Evolutionary conservation across 768 basidiomycete genomes (phyloP).

Genomic region (Calocybe cyanea): DNA sequence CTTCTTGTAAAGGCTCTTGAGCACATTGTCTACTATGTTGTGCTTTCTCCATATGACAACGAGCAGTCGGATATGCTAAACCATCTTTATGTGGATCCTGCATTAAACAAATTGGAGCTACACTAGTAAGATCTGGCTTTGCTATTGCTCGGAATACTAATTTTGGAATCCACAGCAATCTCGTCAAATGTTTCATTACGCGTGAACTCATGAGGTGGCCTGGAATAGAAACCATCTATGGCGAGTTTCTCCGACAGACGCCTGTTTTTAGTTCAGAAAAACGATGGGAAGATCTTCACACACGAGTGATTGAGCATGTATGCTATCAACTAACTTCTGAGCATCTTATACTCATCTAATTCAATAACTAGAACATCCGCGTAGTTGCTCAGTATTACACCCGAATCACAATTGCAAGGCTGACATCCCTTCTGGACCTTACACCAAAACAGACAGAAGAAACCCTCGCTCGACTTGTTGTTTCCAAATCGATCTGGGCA

Average conservation of each 20-base stretch:
- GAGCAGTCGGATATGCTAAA: slow-evolving; percentile 98
- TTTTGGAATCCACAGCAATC: slow-evolving; percentile 55
- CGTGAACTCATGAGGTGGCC: slow-evolving; percentile 97
- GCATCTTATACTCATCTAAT: not conserved
- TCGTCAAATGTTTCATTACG: slow-evolving; percentile 92
- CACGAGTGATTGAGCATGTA: slow-evolving; percentile 95
- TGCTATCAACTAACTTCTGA: slow-evolving; percentile 27
- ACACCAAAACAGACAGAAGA: slow-evolving; percentile 80
- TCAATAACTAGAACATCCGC: slow-evolving; percentile 76
- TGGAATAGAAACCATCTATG: slow-evolving; percentile 85
- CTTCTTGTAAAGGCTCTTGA: slow-evolving; percentile 67
- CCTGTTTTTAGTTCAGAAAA: slow-evolving; percentile 76
- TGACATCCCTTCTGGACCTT: slow-evolving; percentile 86
- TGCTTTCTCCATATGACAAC: slow-evolving; percentile 92
- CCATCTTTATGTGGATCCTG: slow-evolving; percentile 76
- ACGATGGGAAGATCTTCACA: slow-evolving; percentile 94
- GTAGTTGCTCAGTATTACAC: slow-evolving; percentile 94
- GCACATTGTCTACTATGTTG: slow-evolving; percentile 91
- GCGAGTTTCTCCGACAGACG: slow-evolving; percentile 74
- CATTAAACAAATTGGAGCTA: slow-evolving; percentile 73
- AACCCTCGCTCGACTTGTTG: slow-evolving; percentile 84
- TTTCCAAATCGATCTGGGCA: slow-evolving; percentile 90
- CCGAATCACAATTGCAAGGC: slow-evolving; percentile 78
- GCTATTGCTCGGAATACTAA: not conserved
- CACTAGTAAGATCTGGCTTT: slow-evolving; percentile 62